These are phyloP conservation scores for Backusella tuberculispora DNA, from an alignment of 192 early-diverging fungal genomes.

Conservation along the genomic window DNA sequence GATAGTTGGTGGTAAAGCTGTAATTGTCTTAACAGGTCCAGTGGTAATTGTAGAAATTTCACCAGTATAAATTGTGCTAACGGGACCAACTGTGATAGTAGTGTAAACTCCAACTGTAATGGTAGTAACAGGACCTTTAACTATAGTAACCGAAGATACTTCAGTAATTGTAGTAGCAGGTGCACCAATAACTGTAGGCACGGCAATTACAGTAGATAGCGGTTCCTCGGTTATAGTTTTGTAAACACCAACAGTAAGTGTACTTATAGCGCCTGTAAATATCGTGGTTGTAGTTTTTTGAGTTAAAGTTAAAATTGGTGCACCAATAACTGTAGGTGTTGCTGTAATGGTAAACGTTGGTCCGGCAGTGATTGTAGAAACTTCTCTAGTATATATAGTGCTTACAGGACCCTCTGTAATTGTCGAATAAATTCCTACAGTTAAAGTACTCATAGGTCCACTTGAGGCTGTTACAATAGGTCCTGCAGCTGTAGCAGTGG, in stretches of 20 bases:
- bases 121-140: background rate
- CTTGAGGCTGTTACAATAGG: background rate
- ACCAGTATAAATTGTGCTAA: background rate
- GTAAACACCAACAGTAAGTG: conserved; percentile 1
- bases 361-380: background rate
- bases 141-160: background rate
- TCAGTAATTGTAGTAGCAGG: background rate
- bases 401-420: background rate
- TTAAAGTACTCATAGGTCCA: background rate
- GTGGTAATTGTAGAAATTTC: background rate
- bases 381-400: background rate
- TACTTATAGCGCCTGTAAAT: background rate
- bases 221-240: background rate
- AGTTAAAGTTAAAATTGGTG: background rate
- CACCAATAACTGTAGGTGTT: background rate
- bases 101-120: background rate
- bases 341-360: background rate
- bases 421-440: background rate
- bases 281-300: background rate
- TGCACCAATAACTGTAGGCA: background rate
- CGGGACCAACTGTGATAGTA: background rate
- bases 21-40: background rate
- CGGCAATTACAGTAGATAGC: background rate
- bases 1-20: background rate
- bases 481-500: background rate